These are phyloP conservation scores for Starmerella tilneyi DNA, from an alignment of 805 yeast species.

Conservation along the genomic window DNA sequence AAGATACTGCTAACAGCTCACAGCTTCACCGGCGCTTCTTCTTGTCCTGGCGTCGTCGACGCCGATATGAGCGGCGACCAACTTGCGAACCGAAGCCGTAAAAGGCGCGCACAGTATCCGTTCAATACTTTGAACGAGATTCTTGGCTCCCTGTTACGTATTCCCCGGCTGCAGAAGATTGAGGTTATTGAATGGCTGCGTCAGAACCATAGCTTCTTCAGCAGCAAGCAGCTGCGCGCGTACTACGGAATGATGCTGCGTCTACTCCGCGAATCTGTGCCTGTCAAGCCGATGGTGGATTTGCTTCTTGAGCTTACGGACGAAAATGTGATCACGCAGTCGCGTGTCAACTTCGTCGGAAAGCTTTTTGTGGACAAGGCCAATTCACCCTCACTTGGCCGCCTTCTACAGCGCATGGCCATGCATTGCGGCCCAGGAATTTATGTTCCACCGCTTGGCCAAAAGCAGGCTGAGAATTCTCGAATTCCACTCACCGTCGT, in stretches of 20 bases:
- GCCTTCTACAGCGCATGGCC: conserved; percentile 15
- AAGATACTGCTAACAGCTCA: too few species aligned
- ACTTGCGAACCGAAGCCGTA: too few species aligned
- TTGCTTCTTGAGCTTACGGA: conserved; percentile 13
- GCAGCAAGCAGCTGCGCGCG: not conserved
- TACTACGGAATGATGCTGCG: conserved; percentile 17
- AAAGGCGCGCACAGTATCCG: not conserved
- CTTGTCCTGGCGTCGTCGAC: not conserved
- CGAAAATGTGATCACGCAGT: conserved; percentile 12
- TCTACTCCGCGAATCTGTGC: conserved; percentile 12
- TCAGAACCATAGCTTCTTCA: conserved; percentile 9
- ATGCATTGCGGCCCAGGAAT: conserved; percentile 2
- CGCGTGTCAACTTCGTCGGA: conserved; percentile 15
- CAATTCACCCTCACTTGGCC: conserved; percentile 18
- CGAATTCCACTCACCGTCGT: conserved; percentile 8
- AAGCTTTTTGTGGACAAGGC: conserved; percentile 1
- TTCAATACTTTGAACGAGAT: conserved; percentile 6
- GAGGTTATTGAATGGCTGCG: conserved; percentile 15
- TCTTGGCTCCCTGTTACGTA: conserved; percentile 7
- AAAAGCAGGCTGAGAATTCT: not conserved
- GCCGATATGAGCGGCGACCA: too few species aligned
- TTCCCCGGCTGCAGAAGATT: conserved; percentile 15
- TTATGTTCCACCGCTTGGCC: conserved; percentile 19
- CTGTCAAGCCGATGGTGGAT: conserved; percentile 13
- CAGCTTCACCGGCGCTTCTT: conserved; percentile 26